These are phyloP conservation scores for Colletotrichum acutatum DNA, from an alignment of 2,329 filamentous ascomycete species.

Conservation along the genomic window DNA sequence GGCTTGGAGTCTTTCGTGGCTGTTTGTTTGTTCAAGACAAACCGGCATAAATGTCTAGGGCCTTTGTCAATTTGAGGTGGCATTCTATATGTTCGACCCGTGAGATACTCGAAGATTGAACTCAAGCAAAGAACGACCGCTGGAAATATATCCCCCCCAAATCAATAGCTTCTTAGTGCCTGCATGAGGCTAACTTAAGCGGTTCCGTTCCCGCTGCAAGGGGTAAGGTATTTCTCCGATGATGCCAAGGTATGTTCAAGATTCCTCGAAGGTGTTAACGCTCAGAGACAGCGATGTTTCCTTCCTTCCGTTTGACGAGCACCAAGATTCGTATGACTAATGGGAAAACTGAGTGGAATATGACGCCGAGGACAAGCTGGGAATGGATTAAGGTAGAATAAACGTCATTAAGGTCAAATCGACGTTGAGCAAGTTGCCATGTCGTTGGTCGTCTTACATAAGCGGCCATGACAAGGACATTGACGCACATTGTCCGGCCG, in stretches of 20 bases:
- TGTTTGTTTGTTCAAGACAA: background rate
- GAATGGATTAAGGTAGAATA: background rate
- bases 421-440: background rate
- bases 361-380: background rate
- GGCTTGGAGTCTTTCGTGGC: background rate
- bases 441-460: constrained; percentile 20
- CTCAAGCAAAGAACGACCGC: background rate
- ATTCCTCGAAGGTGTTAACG: too few relatives aligned
- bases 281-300: background rate
- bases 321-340: background rate
- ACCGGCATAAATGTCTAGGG: background rate
- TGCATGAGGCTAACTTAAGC: background rate
- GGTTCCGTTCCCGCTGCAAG: background rate
- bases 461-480: constrained; percentile 5
- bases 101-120: background rate
- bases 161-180: background rate
- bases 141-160: too few relatives aligned
- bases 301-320: background rate
- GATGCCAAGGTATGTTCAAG: background rate
- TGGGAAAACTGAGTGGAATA: background rate
- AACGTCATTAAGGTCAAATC: background rate
- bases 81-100: background rate
- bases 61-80: background rate
- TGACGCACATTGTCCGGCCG: constrained; percentile 8
- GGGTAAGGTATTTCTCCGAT: background rate